Conservation (phyloP, 1,284 basidiomycete species). For the Mycena sp. region DNA sequence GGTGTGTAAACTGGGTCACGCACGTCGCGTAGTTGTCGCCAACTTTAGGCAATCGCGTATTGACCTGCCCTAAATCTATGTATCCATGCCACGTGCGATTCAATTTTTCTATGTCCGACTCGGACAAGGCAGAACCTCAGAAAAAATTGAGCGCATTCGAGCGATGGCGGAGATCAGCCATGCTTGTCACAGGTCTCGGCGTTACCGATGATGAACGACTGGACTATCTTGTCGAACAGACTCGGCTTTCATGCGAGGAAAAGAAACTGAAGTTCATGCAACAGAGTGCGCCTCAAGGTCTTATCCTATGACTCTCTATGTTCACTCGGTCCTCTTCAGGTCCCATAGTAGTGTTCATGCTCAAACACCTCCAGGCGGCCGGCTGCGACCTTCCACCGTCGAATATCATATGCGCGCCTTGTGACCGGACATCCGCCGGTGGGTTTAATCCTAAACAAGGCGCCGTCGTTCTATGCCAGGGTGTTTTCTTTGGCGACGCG, state of each 20-base stretch:
- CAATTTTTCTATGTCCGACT: background rate
- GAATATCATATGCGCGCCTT: conserved; percentile 86
- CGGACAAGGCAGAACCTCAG: conserved; percentile 1
- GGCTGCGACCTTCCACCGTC: conserved; percentile 73
- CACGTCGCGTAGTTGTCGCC: background rate
- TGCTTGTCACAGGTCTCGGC: conserved; percentile 65
- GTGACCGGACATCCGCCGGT: conserved; percentile 79
- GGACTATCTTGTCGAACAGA: conserved; percentile 52
- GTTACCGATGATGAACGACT: conserved; percentile 60
- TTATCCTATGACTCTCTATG: background rate
- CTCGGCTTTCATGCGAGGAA: conserved; percentile 62
- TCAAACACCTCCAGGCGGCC: conserved; percentile 83
- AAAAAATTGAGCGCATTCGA: conserved; percentile 45
- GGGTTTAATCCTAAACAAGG: conserved; percentile 85
- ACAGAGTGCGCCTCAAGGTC: conserved; percentile 50
- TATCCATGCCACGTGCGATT: background rate
- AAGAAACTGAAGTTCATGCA: conserved; percentile 67
- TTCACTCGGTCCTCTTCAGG: conserved; percentile 56
- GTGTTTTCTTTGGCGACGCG: conserved; percentile 80
- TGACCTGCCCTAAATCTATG: conserved; percentile 2
- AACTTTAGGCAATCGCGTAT: conserved; percentile 9
- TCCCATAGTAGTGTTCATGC: conserved; percentile 87
- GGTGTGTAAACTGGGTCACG: background rate
- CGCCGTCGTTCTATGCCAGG: conserved; percentile 84
- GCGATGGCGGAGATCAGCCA: conserved; percentile 63